Evolutionary conservation across 2,329 filamentous ascomycete species (phyloP), one percentile per base, ranked within the genome.

Genomic region (Xylariomycetidae sp.): DNA sequence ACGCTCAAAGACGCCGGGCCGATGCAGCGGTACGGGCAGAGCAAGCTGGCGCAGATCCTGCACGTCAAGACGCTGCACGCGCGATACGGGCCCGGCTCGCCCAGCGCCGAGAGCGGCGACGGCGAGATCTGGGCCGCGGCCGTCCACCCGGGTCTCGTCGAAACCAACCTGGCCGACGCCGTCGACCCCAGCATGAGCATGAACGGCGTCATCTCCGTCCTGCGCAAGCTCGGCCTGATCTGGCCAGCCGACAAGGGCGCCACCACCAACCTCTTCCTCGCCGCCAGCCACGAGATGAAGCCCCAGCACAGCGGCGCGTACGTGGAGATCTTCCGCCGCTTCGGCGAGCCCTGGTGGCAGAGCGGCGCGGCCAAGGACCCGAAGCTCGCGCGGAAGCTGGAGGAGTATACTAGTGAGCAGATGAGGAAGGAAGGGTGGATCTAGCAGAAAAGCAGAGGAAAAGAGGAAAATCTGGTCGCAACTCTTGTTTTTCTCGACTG

Each of bases 11-110:
- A 48, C 1, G 22, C 37, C 15, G 32, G 44, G 18, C 28, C 41
- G 4, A 46, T 45, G 48, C 2, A 27, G 29, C 56, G 62, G 12
- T 69, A 69, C 46, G 64, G 62, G n/a, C 64, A 67, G 46, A 58
- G 53, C 46, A 70, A 70, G 48, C 61, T 68, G 7, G 64, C 59
- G 33, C 68, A 69, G 33, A 52, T 69, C 16, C 50, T 69, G 26
- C 63, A 67, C 44, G 43, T 57, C 14, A 58, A 51, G 38, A 56
- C 50, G 6, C 38, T 67, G 29, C 41, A 62, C 33, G 51, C 49
- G 34, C 37, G 14, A 14, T 59, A 63, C 39, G 59, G 61, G 44
- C 49, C 48, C n/a, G 56, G 49, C 10, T 58, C 54, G 22, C 28
- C 34, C 10, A 42, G 46, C 18, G 46, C 56, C 16, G 36, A 30